Evolutionary conservation across 2,329 filamentous ascomycete species (phyloP).

Genomic region (Ceratocystis papillata): DNA sequence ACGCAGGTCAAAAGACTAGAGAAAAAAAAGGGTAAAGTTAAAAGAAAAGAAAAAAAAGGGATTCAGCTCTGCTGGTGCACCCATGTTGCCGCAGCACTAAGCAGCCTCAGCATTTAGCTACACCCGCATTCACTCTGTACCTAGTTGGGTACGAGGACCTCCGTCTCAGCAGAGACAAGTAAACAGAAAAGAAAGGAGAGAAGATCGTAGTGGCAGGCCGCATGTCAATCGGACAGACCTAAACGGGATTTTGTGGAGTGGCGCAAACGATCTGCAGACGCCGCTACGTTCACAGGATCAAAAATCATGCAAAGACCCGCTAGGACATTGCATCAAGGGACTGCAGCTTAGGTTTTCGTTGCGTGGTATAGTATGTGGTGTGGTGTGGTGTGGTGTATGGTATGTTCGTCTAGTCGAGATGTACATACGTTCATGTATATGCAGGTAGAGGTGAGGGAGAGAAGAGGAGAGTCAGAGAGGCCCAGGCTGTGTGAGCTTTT

Average conservation of each 20-base stretch:
- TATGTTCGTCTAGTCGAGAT: neutral
- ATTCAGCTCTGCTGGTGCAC: neutral
- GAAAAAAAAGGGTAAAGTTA: neutral
- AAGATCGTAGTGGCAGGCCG: neutral
- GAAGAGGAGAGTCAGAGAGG: neutral
- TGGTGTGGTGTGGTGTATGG: neutral
- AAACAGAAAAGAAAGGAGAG: neutral
- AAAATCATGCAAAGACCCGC: neutral
- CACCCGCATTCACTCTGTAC: too few species aligned
- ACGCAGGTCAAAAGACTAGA: conserved; percentile 1
- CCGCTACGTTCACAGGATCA: neutral
- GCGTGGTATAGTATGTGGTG: neutral
- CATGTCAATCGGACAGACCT: neutral
- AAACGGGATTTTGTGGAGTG: neutral
- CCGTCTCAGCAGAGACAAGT: neutral
- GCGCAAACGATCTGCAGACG: neutral
- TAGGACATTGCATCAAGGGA: neutral
- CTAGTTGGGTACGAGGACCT: neutral
- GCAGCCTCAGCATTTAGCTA: neutral
- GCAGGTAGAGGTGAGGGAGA: neutral
- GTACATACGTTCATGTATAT: neutral
- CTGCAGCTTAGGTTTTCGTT: neutral
- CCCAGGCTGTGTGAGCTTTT: neutral
- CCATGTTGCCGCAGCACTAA: conserved; percentile 3
- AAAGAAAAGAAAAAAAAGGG: conserved; percentile 5